Evolutionary conservation across 345 rosid species (phyloP), one percentile per base, ranked within the genome.

Genomic region (Gossypium bickii): DNA sequence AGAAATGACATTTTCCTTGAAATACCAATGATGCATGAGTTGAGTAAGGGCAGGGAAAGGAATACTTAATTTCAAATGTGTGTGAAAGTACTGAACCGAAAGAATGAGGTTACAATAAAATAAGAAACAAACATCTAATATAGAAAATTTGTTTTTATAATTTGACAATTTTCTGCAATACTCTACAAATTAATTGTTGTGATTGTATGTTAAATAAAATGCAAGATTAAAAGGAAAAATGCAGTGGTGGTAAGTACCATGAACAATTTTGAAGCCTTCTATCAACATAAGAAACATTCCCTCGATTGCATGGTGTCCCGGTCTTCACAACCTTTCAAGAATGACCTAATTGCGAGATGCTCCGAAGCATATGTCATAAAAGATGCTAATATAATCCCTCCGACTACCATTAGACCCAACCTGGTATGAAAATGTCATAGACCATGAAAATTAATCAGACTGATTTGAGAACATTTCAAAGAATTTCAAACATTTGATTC

Each of bases 321-420:
- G 10, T 56, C 60, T 18, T 56, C 60, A 56, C 20, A 24, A 8
- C 60, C 60, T 56, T 56, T 56, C 60, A 56, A 56, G 60, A 87
- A 94, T 34, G 90, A 88, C 69, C 85, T 79, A 48, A 87, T 75
- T 4, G 92, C 90, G 3, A 94, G 97, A 76, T 87, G 91, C 89
- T 89, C 97, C 3, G 97, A 76, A n/a, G 92, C 93, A 73, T 94
- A 89, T 60, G 97, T 87, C 97, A 94, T 94, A 88, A 87, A 91
- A 62, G 97, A 89, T 58, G 90, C 93, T 77, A 94, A 77, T 76
- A 89, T 79, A 22, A 92, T 74, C 72, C 92, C 97, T 78, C 93
- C 97, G 0, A 72, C 92, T 70, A 87, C 89, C 95, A 94, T 93
- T 86, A 91, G 76, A 38, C 97, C 97, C 67, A 94, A 78, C 88